Evolutionary conservation across 805 yeast species (phyloP).

Genomic region (Debaryomyces hansenii): DNA sequence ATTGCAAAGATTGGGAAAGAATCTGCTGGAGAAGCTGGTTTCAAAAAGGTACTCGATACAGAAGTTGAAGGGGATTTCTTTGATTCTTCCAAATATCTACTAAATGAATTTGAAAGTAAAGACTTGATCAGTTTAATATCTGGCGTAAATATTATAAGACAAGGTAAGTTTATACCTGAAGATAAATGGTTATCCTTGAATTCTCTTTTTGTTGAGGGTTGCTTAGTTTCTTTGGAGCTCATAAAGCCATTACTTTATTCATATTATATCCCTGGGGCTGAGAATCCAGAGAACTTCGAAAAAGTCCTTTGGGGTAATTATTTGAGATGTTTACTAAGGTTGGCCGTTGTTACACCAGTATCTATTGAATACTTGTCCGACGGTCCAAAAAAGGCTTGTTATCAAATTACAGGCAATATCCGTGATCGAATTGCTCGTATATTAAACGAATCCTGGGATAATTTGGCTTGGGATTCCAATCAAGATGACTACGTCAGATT

Average conservation of each 20-base stretch:
- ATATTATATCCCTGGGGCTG: slow-evolving; percentile 53
- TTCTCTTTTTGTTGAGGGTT: slow-evolving; percentile 55
- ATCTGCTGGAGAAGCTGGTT: slow-evolving; percentile 45
- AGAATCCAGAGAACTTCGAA: slow-evolving; percentile 53
- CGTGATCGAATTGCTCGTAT: slow-evolving; percentile 58
- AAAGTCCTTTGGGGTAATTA: slow-evolving; percentile 69
- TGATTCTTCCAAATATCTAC: slow-evolving; percentile 41
- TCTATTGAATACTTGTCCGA: slow-evolving; percentile 69
- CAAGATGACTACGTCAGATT: slow-evolving; percentile 57
- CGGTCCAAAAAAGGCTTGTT: slow-evolving; percentile 71
- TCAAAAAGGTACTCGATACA: slow-evolving; percentile 36
- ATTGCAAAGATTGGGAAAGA: slow-evolving; percentile 51
- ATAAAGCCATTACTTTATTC: slow-evolving; percentile 49
- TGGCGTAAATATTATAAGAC: slow-evolving; percentile 51
- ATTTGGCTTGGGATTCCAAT: slow-evolving; percentile 62
- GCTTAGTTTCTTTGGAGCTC: slow-evolving; percentile 54
- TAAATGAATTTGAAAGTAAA: slow-evolving; percentile 33
- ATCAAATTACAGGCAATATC: slow-evolving; percentile 60
- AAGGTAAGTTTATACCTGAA: slow-evolving; percentile 61
- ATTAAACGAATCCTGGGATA: slow-evolving; percentile 68
- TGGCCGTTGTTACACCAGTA: slow-evolving; percentile 67
- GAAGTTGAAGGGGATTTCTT: slow-evolving; percentile 34
- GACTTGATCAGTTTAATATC: slow-evolving; percentile 43
- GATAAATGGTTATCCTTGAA: slow-evolving; percentile 73
- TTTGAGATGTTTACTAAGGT: slow-evolving; percentile 53